phyloP scores from a whole-genome alignment of 2,329 filamentous ascomycete genomes.

The Colletotrichum sidae region DNA sequence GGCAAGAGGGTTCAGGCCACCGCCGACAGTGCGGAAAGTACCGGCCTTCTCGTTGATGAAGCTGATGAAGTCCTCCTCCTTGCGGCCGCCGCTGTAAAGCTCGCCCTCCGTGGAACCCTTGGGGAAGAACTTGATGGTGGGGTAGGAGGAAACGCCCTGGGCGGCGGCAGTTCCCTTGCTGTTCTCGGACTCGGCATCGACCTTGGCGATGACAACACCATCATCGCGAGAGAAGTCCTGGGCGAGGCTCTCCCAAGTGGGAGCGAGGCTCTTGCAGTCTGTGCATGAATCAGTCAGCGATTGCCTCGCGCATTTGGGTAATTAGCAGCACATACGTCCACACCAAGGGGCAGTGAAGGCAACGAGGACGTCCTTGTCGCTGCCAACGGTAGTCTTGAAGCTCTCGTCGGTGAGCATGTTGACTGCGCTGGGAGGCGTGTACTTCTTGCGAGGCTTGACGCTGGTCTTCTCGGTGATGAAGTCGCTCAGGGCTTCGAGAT shows the following conservation, averaged over 20 bases:
- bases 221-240: slow-evolving; percentile 82
- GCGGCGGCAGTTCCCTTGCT: slow-evolving; percentile 81
- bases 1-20: slow-evolving; percentile 80
- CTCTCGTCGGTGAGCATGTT: slow-evolving; percentile 82
- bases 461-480: slow-evolving; percentile 92
- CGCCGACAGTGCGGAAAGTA: slow-evolving; percentile 85
- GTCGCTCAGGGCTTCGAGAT: slow-evolving; percentile 83
- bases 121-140: slow-evolving; percentile 98
- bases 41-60: slow-evolving; percentile 92
- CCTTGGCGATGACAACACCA: slow-evolving; percentile 89
- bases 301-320: slow-evolving; percentile 6
- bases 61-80: slow-evolving; percentile 78
- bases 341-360: slow-evolving; percentile 99
- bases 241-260: slow-evolving; percentile 89
- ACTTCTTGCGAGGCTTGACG: slow-evolving; percentile 81
- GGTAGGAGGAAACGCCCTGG: slow-evolving; percentile 86
- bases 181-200: slow-evolving; percentile 91
- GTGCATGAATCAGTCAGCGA: slow-evolving; percentile 35
- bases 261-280: slow-evolving; percentile 98
- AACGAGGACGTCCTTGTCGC: slow-evolving; percentile 90
- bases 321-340: slow-evolving; percentile 78
- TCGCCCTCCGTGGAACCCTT: slow-evolving; percentile 80
- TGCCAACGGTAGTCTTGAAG: slow-evolving; percentile 82
- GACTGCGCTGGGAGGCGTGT: slow-evolving; percentile 78
- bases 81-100: slow-evolving; percentile 80